phyloP scores from a whole-genome alignment of 139 green algal genomes.

The Desmodesmus armatus region DNA sequence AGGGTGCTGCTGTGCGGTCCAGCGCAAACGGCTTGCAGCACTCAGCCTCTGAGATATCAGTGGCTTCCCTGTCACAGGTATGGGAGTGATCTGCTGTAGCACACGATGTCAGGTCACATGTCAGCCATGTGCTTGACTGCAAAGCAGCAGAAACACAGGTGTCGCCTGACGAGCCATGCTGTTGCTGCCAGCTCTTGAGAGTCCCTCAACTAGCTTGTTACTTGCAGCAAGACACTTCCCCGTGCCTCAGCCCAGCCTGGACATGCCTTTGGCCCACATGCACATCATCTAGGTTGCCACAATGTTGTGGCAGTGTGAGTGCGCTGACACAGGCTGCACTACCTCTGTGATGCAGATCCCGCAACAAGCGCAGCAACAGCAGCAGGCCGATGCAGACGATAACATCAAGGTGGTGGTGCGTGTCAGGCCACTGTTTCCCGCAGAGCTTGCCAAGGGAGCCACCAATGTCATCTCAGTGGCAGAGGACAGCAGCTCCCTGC shows the following conservation, averaged over 20 bases:
- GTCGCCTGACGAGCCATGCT: neutral
- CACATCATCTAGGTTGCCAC: neutral
- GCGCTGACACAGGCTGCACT: neutral
- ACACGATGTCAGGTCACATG: neutral
- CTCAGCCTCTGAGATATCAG: constrained; percentile 23
- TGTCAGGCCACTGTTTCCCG: constrained; percentile 62
- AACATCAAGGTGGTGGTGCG: constrained; percentile 81
- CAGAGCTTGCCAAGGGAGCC: constrained; percentile 54
- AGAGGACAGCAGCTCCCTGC: constrained; percentile 57
- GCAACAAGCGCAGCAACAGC: neutral
- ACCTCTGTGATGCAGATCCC: constrained; percentile 35
- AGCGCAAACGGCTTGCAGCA: neutral
- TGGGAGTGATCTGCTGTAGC: neutral
- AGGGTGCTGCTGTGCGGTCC: neutral
- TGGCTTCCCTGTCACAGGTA: neutral
- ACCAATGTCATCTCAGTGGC: constrained; percentile 57
- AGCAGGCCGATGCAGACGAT: constrained; percentile 46
- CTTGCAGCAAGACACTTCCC: neutral
- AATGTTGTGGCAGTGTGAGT: neutral
- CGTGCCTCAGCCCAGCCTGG: neutral
- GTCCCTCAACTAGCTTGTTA: neutral
- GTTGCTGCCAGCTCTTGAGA: neutral
- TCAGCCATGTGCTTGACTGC: neutral
- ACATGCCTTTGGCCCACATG: neutral
- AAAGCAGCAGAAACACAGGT: neutral